Base-by-base conservation (phyloP, 2,329 filamentous ascomycete genomes). In the Curvularia verruculosa region DNA sequence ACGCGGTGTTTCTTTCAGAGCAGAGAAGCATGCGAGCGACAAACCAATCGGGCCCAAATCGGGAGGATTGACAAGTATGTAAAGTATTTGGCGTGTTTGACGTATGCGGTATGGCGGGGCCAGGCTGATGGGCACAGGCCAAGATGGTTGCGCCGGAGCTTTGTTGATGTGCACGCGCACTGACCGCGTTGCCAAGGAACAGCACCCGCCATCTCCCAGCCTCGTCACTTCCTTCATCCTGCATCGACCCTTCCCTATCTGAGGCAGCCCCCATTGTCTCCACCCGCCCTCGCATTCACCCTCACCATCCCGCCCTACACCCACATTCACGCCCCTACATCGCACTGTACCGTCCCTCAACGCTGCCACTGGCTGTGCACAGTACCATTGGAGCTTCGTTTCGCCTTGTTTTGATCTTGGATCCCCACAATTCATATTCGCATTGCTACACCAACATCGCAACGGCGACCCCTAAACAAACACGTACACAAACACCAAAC, bases 391-490 rank as follows among this genome's bases (percentile, higher is more conserved):
- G 31, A 63, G 61, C 59, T 62, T 57, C 46, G 49, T 51, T 58
- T 56, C 44, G 36, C 49, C 50, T 66, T 69, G 67, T 69, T 69
- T 69, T 69, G 67, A 59, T 67, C 63, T 60, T 68, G 60, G 53
- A 61, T 45, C 46, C 15, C 48, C 51, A 46, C 46, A 49, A 54
- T 63, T 62, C 56, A 53, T 59, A 47, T 43, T 40, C n/a, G 52
- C 54, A 63, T 65, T 56, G 40, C 59, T 57, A 55, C 59, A 44
- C 55, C 64, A 59, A 53, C 49, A 28, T 31, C 59, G 43, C 52
- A 61, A 54, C 59, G 56, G 46, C 65, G 49, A 36, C 40, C 41
- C 31, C 48, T 40, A 49, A 54, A 54, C 46, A 54, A 54, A 54
- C 52, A 43, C 43, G 23, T 40, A 21, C 36, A 52, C 49, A 49